Conservation (phyloP, 2,329 filamentous ascomycete species). For the Ophiocordyceps polyrhachis-furcata region DNA sequence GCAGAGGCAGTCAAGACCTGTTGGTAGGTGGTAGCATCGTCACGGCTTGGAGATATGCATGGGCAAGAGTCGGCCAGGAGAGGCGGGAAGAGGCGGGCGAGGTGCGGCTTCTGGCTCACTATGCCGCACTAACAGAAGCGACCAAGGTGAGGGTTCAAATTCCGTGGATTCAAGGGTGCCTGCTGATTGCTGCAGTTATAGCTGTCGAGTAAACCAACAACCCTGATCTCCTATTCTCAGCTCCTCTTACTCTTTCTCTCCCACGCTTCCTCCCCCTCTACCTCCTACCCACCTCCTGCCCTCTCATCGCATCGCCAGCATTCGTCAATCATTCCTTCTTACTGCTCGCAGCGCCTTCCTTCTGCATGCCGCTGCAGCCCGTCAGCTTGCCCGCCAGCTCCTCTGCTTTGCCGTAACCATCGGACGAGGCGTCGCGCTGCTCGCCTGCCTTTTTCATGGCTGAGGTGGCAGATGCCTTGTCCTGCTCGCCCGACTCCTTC, state of each 20-base stretch:
- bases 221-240: not conserved
- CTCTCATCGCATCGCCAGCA: not conserved
- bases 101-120: not conserved
- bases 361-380: slow-evolving; percentile 52
- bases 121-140: not conserved
- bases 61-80: not conserved
- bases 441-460: slow-evolving; percentile 43
- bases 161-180: not conserved
- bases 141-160: not conserved
- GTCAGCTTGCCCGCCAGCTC: slow-evolving; percentile 43
- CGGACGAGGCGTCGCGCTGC: slow-evolving; percentile 28
- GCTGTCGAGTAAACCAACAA: not conserved
- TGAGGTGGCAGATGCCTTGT: slow-evolving; percentile 42
- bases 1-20: not conserved
- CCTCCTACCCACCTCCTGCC: not conserved
- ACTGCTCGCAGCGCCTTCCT: slow-evolving; percentile 36
- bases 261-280: not conserved
- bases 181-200: not conserved
- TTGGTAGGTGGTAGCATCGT: not conserved
- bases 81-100: not conserved
- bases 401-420: slow-evolving; percentile 44
- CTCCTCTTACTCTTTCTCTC: no score
- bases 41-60: not conserved
- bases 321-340: slow-evolving; percentile 7
- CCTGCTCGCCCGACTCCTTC: slow-evolving; percentile 43